These are phyloP conservation scores for Citropsis articulata DNA, from an alignment of 345 rosid genomes.

Conservation along the genomic window DNA sequence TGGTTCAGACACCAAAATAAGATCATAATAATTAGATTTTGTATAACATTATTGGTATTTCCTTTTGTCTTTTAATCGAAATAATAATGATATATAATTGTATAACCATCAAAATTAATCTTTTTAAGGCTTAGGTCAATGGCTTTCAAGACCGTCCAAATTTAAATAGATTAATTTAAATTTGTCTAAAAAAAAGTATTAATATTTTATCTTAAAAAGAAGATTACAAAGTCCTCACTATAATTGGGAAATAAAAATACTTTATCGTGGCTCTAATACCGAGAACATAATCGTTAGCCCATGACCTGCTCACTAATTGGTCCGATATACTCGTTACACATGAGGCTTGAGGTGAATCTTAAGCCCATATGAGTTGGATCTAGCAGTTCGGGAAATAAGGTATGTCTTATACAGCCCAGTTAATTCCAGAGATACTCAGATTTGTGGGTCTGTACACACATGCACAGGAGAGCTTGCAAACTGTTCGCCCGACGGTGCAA, in stretches of 20 bases:
- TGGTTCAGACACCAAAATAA: background rate
- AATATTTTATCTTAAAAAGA: no score
- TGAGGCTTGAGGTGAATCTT: background rate
- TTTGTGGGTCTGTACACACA: background rate
- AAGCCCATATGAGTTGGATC: background rate
- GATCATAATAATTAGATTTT: background rate
- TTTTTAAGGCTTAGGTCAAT: no score
- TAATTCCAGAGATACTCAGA: background rate
- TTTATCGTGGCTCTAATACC: no score
- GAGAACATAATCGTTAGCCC: background rate
- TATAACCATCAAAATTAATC: no score
- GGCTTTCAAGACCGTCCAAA: no score
- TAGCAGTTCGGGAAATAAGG: fast-evolving
- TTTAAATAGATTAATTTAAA: no score
- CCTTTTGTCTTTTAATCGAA: no score
- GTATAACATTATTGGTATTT: background rate
- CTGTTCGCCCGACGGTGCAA: slow-evolving; percentile 29
- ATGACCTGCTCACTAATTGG: background rate
- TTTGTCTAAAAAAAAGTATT: no score
- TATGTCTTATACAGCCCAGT: background rate
- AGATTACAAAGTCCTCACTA: no score
- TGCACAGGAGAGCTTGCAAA: slow-evolving; percentile 57
- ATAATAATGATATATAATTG: no score
- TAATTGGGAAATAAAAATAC: no score
- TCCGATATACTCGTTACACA: no score